phyloP scores from a whole-genome alignment of 1,284 basidiomycete species.

The Cutaneotrichosporon daszewskae region DNA sequence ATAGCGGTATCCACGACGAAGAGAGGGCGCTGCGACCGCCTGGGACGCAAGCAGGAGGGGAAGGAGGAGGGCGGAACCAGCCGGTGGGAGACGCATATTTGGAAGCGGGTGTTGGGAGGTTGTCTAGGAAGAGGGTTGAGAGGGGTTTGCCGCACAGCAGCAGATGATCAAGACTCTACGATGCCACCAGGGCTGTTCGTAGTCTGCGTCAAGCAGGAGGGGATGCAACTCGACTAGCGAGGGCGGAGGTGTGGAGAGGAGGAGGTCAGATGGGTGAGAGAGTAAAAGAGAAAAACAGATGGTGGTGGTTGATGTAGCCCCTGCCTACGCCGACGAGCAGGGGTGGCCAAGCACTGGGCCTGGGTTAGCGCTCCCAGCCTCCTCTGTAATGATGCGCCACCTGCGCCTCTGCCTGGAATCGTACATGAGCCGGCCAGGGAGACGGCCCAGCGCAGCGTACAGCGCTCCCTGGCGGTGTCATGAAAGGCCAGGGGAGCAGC shows the following conservation, averaged over 20 bases:
- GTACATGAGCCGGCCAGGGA: no score
- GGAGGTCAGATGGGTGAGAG: constrained; percentile 7
- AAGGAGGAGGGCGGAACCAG: constrained; percentile 25
- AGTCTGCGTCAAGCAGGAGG: constrained; percentile 25
- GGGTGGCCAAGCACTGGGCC: no score
- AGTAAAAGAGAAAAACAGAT: constrained; percentile 2
- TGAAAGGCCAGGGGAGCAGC: no score
- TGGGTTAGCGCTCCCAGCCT: no score
- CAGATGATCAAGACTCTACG: constrained; percentile 6
- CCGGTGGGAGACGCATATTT: constrained; percentile 17
- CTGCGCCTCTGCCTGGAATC: no score
- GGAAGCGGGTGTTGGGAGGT: background rate
- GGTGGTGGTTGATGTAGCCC: constrained; percentile 7
- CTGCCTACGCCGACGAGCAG: no score
- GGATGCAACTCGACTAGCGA: constrained; percentile 19
- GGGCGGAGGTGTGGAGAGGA: constrained; percentile 6
- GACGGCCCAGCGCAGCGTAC: no score
- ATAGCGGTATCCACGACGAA: constrained; percentile 20
- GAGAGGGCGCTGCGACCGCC: constrained; percentile 26
- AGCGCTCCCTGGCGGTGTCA: no score
- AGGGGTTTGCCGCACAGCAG: constrained; percentile 10
- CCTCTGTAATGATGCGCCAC: no score
- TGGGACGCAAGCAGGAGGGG: constrained; percentile 30
- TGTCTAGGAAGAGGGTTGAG: constrained; percentile 1
- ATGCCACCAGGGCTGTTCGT: constrained; percentile 26